Conservation (phyloP, 2,329 filamentous ascomycete species). For the Colletotrichum navitas region DNA sequence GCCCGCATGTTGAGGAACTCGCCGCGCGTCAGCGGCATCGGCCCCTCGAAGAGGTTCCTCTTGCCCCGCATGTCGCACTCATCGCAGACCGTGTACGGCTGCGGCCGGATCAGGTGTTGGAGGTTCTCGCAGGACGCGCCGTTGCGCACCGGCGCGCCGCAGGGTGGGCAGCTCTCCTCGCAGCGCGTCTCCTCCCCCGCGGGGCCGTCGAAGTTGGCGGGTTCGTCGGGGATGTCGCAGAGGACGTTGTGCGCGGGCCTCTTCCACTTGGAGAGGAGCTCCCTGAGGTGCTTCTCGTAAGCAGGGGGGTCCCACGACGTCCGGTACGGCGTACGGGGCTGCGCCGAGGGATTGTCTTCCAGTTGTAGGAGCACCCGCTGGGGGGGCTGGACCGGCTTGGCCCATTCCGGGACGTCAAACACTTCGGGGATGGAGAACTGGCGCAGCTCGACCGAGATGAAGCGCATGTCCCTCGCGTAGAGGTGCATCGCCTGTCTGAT, state of each 20-base stretch:
- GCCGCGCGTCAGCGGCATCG: conserved; percentile 30
- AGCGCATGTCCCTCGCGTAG: conserved; percentile 24
- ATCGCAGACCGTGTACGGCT: conserved; percentile 43
- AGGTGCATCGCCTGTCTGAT: conserved; percentile 14
- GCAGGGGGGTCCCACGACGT: conserved; percentile 1
- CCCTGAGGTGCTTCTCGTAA: conserved; percentile 8
- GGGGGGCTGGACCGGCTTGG: conserved; percentile 7
- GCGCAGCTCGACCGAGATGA: conserved; percentile 34
- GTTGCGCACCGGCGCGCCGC: not conserved
- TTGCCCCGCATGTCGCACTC: conserved; percentile 47
- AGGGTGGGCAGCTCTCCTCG: conserved; percentile 16
- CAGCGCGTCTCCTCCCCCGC: conserved; percentile 13
- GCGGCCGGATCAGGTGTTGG: conserved; percentile 29
- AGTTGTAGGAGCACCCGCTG: conserved; percentile 26
- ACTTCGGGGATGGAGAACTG: conserved; percentile 18
- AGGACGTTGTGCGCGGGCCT: conserved; percentile 38
- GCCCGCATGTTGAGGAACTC: conserved; percentile 52
- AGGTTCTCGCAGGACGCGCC: conserved; percentile 43
- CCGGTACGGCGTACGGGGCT: conserved; percentile 14
- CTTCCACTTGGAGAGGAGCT: conserved; percentile 34
- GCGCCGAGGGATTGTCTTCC: not conserved
- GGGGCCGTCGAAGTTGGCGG: not conserved
- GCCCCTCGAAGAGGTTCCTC: conserved; percentile 39
- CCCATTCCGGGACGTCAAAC: conserved; percentile 5
- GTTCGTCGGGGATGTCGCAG: conserved; percentile 36